Evolutionary conservation across 345 rosid genomes (phyloP), one percentile per base, ranked within the genome.

Genomic region (Pugionium dolabratum): DNA sequence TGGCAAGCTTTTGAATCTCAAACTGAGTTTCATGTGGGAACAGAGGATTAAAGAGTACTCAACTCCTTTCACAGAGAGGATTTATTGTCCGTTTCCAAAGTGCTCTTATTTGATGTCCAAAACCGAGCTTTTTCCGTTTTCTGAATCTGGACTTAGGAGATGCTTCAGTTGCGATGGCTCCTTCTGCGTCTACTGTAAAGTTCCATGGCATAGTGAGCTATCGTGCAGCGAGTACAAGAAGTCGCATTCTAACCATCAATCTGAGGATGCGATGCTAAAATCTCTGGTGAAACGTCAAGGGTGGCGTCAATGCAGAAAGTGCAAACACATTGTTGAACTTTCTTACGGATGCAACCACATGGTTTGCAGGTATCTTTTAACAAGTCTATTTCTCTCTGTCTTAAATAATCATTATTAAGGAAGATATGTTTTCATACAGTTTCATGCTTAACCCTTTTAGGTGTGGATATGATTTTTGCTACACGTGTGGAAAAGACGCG

Each of bases 281-380:
- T 37, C 32, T 56, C 8, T 56, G 25, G 61, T 34, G 7, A 40
- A 41, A 9, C 47, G 27, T 39, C 5, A 27, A 2, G 34, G 26
- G 4, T 57, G 62, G 46, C 47, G 62, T 40, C 62, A 56, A 8
- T 57, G 62, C 40, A 26, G 44, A 9, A 40, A 9, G 47, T 56
- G 61, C 18, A 27, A 56, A 2, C 61, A 56, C 61, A 39, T 56
- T 45, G 45, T 56, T 56, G 61, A 1, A 56, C 46, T 30, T 3
- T 39, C 61, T 56, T 37, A 27, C 25, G 61, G 45, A 32, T 32
- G 34, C 4, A 32, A 32, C 34, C 34, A 4, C 34, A 32, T 32
- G 4, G 2, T 32, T 4, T 32, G 34, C 34, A 32, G 34, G 34
- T 32, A 32, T 32, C 34, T 2, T 32, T 32, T 32, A 2, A 32